Evolutionary conservation across 2,329 filamentous ascomycete genomes (phyloP).

Genomic region (Lasiodiplodia citricola): DNA sequence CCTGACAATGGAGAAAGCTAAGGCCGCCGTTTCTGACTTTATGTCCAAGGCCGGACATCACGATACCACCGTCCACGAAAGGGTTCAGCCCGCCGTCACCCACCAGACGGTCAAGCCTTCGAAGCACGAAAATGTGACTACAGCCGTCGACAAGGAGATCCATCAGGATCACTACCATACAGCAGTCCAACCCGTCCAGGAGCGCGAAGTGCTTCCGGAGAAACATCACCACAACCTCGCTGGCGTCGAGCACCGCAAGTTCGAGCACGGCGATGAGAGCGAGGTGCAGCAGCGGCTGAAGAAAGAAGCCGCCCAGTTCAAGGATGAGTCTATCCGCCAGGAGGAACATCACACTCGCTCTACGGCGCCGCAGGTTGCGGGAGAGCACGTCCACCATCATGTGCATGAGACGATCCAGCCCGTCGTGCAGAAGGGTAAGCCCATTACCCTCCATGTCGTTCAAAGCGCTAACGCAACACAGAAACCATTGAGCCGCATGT

Average conservation of each 20-base stretch:
- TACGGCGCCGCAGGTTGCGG: conserved; percentile 57
- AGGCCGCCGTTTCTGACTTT: conserved; percentile 66
- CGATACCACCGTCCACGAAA: conserved; percentile 71
- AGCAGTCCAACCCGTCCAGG: conserved; percentile 67
- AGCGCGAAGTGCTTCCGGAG: conserved; percentile 64
- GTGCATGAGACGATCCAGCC: conserved; percentile 74
- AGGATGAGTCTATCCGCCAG: conserved; percentile 55
- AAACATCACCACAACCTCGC: conserved; percentile 65
- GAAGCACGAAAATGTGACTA: conserved; percentile 66
- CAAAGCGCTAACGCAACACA: neutral
- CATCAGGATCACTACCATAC: conserved; percentile 77
- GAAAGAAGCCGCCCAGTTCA: conserved; percentile 55
- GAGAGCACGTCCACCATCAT: conserved; percentile 69
- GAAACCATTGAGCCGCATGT: conserved; percentile 70
- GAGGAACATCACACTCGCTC: conserved; percentile 55
- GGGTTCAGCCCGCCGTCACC: conserved; percentile 63
- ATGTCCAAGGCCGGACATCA: conserved; percentile 66
- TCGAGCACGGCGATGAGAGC: conserved; percentile 64
- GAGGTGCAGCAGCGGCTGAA: conserved; percentile 48
- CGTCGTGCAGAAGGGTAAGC: conserved; percentile 63
- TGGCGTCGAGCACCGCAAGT: conserved; percentile 64
- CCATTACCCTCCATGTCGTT: neutral
- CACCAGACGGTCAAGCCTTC: conserved; percentile 66
- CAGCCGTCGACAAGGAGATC: conserved; percentile 70
- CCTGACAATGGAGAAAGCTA: conserved; percentile 67